Conservation (phyloP, 1,284 basidiomycete species). For the Schizophyllum commune region DNA sequence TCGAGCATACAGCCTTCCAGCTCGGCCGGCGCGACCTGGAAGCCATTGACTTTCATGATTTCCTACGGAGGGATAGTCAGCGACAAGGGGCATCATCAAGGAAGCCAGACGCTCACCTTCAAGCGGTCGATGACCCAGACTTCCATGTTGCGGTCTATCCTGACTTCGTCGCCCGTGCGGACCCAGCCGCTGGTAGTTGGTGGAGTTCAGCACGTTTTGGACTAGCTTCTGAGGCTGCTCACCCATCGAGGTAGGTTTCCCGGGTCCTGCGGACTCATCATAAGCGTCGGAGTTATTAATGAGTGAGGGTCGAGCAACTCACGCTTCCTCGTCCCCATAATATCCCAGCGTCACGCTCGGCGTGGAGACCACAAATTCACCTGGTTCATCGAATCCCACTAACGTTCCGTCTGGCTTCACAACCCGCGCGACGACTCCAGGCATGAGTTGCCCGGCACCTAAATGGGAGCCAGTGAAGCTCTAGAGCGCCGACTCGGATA, state of each 20-base stretch:
- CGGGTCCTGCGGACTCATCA: constrained; percentile 30
- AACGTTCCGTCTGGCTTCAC: constrained; percentile 49
- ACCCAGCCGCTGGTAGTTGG: constrained; percentile 43
- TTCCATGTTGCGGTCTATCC: constrained; percentile 47
- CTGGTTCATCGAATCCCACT: constrained; percentile 49
- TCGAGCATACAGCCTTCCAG: constrained; percentile 52
- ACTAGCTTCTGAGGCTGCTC: background rate
- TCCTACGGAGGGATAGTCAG: constrained; percentile 1
- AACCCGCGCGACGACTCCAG: constrained; percentile 12
- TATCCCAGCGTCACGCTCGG: constrained; percentile 56
- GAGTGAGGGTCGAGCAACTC: constrained; percentile 22
- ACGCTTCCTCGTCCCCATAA: constrained; percentile 56
- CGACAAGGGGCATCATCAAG: background rate
- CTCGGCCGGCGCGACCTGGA: constrained; percentile 45
- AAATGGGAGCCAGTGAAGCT: background rate
- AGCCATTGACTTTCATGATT: constrained; percentile 29
- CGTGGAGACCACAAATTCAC: constrained; percentile 51
- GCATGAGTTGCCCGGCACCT: constrained; percentile 25
- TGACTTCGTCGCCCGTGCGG: constrained; percentile 61
- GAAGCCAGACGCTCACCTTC: constrained; percentile 40
- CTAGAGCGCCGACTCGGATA: background rate
- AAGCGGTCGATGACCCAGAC: constrained; percentile 62
- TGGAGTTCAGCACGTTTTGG: background rate
- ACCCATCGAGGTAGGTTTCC: constrained; percentile 49
- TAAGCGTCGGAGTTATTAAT: background rate